These are phyloP conservation scores for Didymella glomerata DNA, from an alignment of 2,329 filamentous ascomycete genomes.

Conservation along the genomic window DNA sequence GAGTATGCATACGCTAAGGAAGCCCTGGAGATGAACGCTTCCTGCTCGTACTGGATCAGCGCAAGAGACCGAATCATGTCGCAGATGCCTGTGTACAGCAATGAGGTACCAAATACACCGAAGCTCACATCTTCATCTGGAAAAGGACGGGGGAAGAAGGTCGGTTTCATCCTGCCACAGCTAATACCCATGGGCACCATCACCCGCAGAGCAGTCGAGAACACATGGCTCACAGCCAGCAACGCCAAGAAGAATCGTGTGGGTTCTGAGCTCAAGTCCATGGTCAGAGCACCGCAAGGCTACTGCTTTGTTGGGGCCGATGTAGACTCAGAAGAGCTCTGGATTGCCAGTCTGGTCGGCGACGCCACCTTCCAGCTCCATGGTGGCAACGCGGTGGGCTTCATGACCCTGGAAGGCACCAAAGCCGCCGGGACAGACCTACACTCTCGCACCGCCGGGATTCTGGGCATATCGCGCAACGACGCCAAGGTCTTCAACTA, in stretches of 20 bases:
- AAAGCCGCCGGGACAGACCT: constrained; percentile 94
- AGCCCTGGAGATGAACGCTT: constrained; percentile 97
- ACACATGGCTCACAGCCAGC: constrained; percentile 97
- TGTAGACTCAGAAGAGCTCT: constrained; percentile 95
- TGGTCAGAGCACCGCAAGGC: constrained; percentile 89
- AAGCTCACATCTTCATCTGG: constrained; percentile 36
- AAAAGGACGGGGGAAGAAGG: constrained; percentile 33
- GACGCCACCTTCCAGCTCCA: constrained; percentile 95
- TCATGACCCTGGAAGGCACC: constrained; percentile 98
- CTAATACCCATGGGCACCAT: constrained; percentile 99
- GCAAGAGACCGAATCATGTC: constrained; percentile 90
- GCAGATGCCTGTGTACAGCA: constrained; percentile 92
- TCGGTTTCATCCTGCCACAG: constrained; percentile 93
- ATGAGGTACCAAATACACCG: constrained; percentile 57
- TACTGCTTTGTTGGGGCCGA: constrained; percentile 96
- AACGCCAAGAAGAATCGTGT: constrained; percentile 97
- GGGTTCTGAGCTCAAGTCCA: constrained; percentile 94
- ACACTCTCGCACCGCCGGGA: constrained; percentile 90
- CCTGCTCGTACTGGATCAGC: constrained; percentile 99
- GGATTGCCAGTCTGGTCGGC: constrained; percentile 95
- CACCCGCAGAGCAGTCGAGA: constrained; percentile 91
- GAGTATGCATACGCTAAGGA: constrained; percentile 92
- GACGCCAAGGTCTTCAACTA: constrained; percentile 99
- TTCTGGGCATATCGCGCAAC: constrained; percentile 92
- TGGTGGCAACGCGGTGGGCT: constrained; percentile 95